phyloP scores from a whole-genome alignment of 768 basidiomycete genomes.

The Tricholoma saponaceum region DNA sequence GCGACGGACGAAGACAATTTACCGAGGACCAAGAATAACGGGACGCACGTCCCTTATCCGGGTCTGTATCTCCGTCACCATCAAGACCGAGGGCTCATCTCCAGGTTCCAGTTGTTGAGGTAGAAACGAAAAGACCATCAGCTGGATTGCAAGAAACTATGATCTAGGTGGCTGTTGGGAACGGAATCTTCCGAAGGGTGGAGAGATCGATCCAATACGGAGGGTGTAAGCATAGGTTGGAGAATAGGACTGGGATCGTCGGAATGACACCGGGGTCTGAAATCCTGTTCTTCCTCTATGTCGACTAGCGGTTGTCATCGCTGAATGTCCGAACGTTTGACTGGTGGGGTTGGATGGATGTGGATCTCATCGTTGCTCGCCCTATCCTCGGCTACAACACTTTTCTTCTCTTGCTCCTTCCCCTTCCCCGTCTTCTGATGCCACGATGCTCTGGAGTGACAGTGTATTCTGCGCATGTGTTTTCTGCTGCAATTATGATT shows the following conservation, averaged over 20 bases:
- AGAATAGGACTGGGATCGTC: too few species aligned
- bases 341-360: not conserved
- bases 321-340: not conserved
- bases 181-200: not conserved
- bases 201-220: not conserved
- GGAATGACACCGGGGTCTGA: not conserved
- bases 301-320: not conserved
- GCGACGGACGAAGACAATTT: not conserved
- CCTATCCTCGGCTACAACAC: not conserved
- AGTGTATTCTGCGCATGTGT: conserved; percentile 18
- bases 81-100: not conserved
- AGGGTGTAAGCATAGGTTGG: too few species aligned
- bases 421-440: not conserved
- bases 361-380: not conserved
- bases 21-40: not conserved
- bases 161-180: not conserved
- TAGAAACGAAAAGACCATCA: too few species aligned
- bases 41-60: not conserved
- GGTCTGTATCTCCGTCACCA: not conserved
- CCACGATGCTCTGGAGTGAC: conserved; percentile 1
- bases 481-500: conserved; percentile 8
- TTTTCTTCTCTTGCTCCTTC: not conserved
- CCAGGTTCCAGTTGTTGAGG: not conserved
- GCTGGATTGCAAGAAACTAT: not conserved
- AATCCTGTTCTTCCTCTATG: too few species aligned